Conservation (phyloP, 371 early-diverging fungal species). For the Apophysomyces sp. region DNA sequence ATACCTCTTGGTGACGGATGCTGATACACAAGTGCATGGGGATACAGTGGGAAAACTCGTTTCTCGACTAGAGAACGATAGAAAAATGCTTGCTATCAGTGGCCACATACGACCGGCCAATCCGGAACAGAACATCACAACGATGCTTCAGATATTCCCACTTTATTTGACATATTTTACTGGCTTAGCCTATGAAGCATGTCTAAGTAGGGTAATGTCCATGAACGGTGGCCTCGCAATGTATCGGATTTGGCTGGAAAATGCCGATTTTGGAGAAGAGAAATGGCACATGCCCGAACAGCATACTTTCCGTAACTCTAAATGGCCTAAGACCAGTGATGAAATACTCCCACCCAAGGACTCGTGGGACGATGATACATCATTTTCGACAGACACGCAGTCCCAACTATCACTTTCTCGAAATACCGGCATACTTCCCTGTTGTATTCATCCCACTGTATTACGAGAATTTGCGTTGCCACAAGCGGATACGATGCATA, state of each 20-base stretch:
- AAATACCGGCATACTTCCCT: slow-evolving; percentile 22
- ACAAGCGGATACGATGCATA: slow-evolving; percentile 41
- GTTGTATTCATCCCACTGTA: slow-evolving; percentile 52
- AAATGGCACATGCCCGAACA: not conserved
- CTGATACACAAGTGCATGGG: slow-evolving; percentile 40
- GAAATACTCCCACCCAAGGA: slow-evolving; percentile 27
- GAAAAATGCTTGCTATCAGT: slow-evolving; percentile 42
- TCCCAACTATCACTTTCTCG: slow-evolving; percentile 31
- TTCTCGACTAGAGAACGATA: slow-evolving; percentile 35
- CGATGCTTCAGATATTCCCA: slow-evolving; percentile 52
- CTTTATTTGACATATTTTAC: slow-evolving; percentile 39
- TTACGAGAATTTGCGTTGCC: slow-evolving; percentile 37
- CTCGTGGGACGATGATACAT: slow-evolving; percentile 13
- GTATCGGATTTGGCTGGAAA: slow-evolving; percentile 46
- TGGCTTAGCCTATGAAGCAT: slow-evolving; percentile 44
- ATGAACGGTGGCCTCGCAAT: slow-evolving; percentile 46
- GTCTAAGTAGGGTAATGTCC: slow-evolving; percentile 33
- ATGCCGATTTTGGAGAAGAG: not conserved
- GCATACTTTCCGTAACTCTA: slow-evolving; percentile 5
- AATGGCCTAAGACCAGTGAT: slow-evolving; percentile 37
- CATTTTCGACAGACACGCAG: slow-evolving; percentile 9
- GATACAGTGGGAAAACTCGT: slow-evolving; percentile 33
- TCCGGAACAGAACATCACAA: slow-evolving; percentile 42
- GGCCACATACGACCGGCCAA: slow-evolving; percentile 50
- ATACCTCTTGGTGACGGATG: slow-evolving; percentile 47